Evolutionary conservation across 192 early-diverging fungal species (phyloP).

Genomic region (Entomortierella lignicola): DNA sequence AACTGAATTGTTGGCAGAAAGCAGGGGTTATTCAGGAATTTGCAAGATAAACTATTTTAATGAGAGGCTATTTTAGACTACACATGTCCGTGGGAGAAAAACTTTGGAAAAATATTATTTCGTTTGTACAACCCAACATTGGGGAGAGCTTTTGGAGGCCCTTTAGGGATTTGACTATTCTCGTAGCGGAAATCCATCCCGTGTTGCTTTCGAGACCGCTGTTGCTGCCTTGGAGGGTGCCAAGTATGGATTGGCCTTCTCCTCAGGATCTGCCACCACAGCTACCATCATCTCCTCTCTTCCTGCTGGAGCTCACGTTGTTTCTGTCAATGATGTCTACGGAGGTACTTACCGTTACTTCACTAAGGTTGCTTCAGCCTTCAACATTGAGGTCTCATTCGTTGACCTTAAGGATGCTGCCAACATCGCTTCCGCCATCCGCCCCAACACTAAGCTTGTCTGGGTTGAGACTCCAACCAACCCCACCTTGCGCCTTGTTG

Average conservation of each 20-base stretch:
- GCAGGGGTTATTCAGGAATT: background rate
- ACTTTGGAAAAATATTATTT: too few relatives aligned
- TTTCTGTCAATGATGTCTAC: conserved; percentile 91
- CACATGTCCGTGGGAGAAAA: conserved; percentile 24
- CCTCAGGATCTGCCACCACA: conserved; percentile 88
- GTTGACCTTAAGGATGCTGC: conserved; percentile 77
- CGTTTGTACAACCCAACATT: background rate
- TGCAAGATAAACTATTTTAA: background rate
- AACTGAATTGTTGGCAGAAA: too few relatives aligned
- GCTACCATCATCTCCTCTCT: conserved; percentile 81
- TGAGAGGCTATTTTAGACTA: background rate
- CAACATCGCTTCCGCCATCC: conserved; percentile 71
- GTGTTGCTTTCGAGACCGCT: conserved; percentile 81
- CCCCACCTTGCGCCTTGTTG: conserved; percentile 85
- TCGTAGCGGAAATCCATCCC: conserved; percentile 84
- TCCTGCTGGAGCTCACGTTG: conserved; percentile 76
- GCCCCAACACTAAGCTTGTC: conserved; percentile 82
- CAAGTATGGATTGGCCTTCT: conserved; percentile 87
- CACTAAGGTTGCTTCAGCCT: conserved; percentile 79
- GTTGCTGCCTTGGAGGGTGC: conserved; percentile 93
- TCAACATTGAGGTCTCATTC: conserved; percentile 80
- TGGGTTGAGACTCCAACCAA: conserved; percentile 94
- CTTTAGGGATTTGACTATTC: conserved; percentile 87
- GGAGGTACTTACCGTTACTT: conserved; percentile 92
- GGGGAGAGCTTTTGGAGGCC: too few relatives aligned